Base-by-base conservation (phyloP, 1,284 basidiomycete genomes). In the Ceratobasidium sp. region DNA sequence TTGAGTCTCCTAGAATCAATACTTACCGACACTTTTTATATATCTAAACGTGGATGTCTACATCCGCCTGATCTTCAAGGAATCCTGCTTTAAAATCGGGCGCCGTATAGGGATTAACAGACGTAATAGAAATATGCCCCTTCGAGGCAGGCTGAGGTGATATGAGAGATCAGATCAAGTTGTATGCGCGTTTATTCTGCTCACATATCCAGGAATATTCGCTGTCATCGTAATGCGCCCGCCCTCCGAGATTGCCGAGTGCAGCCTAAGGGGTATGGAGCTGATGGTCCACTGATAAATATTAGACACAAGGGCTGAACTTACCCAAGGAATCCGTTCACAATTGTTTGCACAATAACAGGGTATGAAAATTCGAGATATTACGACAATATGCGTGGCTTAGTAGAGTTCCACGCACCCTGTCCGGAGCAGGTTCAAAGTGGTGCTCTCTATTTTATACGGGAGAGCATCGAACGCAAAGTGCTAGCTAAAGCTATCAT, bases 1-100 rank as follows among this genome's bases (percentile, higher is more conserved):
- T 29, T 19, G 11, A 31, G n/a, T n/a, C 2, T 29, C 27, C 27
- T 24, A 41, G 22, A 47, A 41, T n/a, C 24, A 31, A 27, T 11
- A 41, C 45, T 48, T 50, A 79, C 79, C 89, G 83, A 27, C 81
- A 75, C 76, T 84, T 85, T 79, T 92, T 92, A 79, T 90, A 92
- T 0, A 79, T 82, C 85, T 88, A 89, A 64, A 85, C 81, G 75
- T 89, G 79, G 14, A 86, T 81, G 1, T 83, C 84, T 1, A 92
- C 47, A 79, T 92, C 91, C 3, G 85, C 86, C 41, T 71, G 66
- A 9, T 71, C 66, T 14, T 53, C 65, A 2, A 80, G 66, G 51
- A 81, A 75, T 0, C 79, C 80, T 5, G 78, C 69, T 14, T 77
- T 73, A 56, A 80, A 79, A 33, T 77, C 73, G n/a, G 78, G 79